Conservation (phyloP, 352 stramenopile species). For the Phytophthora pinifolia region DNA sequence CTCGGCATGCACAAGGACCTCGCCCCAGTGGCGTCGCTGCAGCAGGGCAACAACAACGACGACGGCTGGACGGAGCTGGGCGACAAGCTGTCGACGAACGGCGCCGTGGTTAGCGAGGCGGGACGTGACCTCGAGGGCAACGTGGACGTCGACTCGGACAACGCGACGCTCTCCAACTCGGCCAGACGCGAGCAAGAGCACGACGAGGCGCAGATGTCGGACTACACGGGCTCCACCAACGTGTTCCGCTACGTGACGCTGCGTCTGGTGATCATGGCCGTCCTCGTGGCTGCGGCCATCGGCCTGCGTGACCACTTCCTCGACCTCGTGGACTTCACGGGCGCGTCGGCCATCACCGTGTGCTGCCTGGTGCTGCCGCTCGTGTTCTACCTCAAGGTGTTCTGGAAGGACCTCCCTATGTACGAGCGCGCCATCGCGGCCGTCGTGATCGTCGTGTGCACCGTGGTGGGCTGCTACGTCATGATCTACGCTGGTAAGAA, state of each 20-base stretch:
- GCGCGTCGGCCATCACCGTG: constrained; percentile 42
- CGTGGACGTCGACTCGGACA: constrained; percentile 21
- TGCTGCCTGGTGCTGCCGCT: constrained; percentile 51
- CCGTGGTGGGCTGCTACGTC: constrained; percentile 39
- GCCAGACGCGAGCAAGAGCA: constrained; percentile 31
- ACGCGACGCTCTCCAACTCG: constrained; percentile 24
- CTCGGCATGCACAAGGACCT: constrained; percentile 40
- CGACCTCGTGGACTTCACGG: constrained; percentile 50
- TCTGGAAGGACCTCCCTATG: constrained; percentile 38
- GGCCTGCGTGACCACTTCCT: constrained; percentile 42
- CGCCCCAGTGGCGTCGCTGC: constrained; percentile 2
- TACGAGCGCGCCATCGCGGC: constrained; percentile 40
- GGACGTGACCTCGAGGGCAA: constrained; percentile 27
- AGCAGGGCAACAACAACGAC: constrained; percentile 18
- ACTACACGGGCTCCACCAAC: constrained; percentile 31
- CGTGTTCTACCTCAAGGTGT: constrained; percentile 51
- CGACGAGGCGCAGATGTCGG: constrained; percentile 29
- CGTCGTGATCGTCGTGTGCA: constrained; percentile 39
- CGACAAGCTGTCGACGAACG: constrained; percentile 23
- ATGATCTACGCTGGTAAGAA: constrained; percentile 32
- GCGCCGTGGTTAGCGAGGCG: constrained; percentile 11
- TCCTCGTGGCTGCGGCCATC: constrained; percentile 38
- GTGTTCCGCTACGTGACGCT: constrained; percentile 36
- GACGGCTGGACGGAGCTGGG: constrained; percentile 28
- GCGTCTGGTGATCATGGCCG: constrained; percentile 38